Conservation (phyloP, 2,329 filamentous ascomycete species). For the Exophiala viscosa region DNA sequence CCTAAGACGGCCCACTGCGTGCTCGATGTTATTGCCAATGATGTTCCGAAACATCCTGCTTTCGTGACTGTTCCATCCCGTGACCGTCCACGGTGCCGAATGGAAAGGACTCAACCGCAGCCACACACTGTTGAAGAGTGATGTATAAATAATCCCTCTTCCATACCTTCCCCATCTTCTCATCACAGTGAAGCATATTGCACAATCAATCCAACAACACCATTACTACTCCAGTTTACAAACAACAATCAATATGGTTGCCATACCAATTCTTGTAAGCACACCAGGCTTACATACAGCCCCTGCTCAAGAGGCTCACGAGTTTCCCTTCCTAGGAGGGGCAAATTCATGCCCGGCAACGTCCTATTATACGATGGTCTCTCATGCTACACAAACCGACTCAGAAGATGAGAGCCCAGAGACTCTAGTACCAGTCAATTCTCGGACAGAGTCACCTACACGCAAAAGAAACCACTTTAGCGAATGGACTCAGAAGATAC, state of each 20-base stretch:
- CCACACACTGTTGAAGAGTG: too few relatives aligned
- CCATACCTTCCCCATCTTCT: not conserved
- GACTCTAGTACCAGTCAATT: constrained; percentile 5
- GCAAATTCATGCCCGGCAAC: not conserved
- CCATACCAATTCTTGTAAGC: constrained; percentile 17
- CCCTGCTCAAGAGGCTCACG: not conserved
- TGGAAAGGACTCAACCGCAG: too few relatives aligned
- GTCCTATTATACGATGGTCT: constrained; percentile 6
- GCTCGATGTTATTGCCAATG: too few relatives aligned
- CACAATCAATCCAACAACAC: not conserved
- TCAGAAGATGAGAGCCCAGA: not conserved
- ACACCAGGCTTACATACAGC: constrained; percentile 14
- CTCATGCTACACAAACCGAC: constrained; percentile 18
- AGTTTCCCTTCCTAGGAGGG: not conserved
- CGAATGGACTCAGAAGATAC: constrained; percentile 14
- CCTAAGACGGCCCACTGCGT: too few relatives aligned
- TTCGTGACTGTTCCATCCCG: not conserved
- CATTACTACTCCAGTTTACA: not conserved
- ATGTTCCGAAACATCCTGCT: too few relatives aligned
- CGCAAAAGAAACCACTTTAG: constrained; percentile 5
- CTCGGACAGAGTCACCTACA: constrained; percentile 4
- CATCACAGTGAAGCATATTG: not conserved
- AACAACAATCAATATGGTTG: constrained; percentile 5
- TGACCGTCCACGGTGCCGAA: not conserved
- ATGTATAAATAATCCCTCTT: constrained; percentile 1